phyloP scores from a whole-genome alignment of 1,284 basidiomycete genomes.

The Apiotrichum montevideense region DNA sequence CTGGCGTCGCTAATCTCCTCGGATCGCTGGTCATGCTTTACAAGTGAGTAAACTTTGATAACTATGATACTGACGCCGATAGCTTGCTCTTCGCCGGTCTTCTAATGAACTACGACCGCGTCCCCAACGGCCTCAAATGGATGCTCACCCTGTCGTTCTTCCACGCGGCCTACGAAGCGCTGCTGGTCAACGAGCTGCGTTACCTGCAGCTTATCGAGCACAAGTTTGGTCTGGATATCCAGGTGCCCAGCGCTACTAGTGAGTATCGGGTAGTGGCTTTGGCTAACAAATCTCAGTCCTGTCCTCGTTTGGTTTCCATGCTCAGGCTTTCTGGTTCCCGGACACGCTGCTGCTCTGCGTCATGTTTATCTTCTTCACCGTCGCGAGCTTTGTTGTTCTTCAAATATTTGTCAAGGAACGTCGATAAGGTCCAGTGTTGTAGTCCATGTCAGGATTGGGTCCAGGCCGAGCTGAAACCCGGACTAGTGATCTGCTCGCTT shows the following conservation, averaged over 20 bases:
- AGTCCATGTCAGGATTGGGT: too few relatives aligned
- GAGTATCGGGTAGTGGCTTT: conserved; percentile 10
- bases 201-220: conserved; percentile 88
- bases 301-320: conserved; percentile 78
- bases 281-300: conserved; percentile 51
- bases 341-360: conserved; percentile 75
- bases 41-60: conserved; percentile 61
- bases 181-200: conserved; percentile 90
- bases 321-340: conserved; percentile 94
- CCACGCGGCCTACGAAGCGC: conserved; percentile 95
- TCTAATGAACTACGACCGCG: conserved; percentile 85
- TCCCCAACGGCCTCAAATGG: conserved; percentile 69
- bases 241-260: conserved; percentile 85
- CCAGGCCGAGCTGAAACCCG: too few relatives aligned
- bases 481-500: too few relatives aligned
- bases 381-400: conserved; percentile 68
- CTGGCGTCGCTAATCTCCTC: conserved; percentile 82
- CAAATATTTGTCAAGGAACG: conserved; percentile 87
- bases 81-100: conserved; percentile 92
- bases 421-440: conserved; percentile 50
- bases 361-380: conserved; percentile 71
- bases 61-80: not conserved
- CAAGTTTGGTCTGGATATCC: conserved; percentile 88
- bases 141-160: conserved; percentile 90
- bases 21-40: conserved; percentile 94